phyloP scores from a whole-genome alignment of 257 asterid species.

The Plectranthus barbatus region DNA sequence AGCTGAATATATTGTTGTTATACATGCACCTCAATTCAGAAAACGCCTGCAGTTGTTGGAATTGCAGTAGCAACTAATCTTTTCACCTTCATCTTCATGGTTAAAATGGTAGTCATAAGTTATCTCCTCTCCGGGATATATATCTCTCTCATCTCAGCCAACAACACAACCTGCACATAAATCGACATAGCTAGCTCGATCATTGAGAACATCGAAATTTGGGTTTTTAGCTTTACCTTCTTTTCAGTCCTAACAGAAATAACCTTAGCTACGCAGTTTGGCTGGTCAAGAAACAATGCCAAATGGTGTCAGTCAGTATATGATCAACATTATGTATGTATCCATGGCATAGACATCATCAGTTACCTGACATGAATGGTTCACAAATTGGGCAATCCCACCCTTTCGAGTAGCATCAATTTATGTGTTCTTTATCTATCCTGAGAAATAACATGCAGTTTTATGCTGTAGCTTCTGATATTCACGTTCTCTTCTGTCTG shows the following conservation, averaged over 20 bases:
- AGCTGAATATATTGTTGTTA: too few species aligned
- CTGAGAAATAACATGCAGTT: constrained; percentile 64
- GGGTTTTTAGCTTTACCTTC: constrained; percentile 28
- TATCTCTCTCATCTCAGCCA: constrained; percentile 55
- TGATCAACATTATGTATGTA: too few species aligned
- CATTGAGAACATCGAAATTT: too few species aligned
- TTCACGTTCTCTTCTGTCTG: constrained; percentile 57
- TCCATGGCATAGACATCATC: too few species aligned
- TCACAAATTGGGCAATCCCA: constrained; percentile 68
- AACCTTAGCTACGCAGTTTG: constrained; percentile 56
- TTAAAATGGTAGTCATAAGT: constrained; percentile 65
- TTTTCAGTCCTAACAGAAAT: constrained; percentile 54
- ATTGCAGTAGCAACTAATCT: constrained; percentile 48
- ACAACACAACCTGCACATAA: constrained; percentile 45
- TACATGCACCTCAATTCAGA: constrained; percentile 41
- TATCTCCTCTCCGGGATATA: constrained; percentile 72
- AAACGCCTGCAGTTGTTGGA: constrained; percentile 50
- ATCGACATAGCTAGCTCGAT: neutral
- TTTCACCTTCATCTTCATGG: constrained; percentile 59
- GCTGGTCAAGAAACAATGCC: constrained; percentile 34
- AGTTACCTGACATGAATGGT: constrained; percentile 56
- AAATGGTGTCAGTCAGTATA: too few species aligned
- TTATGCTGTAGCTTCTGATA: constrained; percentile 56
- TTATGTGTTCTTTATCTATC: constrained; percentile 51
- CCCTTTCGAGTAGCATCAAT: constrained; percentile 70